Evolutionary conservation across 179 eudicot genomes (phyloP).

Genomic region (Sideroxylon spinosum): DNA sequence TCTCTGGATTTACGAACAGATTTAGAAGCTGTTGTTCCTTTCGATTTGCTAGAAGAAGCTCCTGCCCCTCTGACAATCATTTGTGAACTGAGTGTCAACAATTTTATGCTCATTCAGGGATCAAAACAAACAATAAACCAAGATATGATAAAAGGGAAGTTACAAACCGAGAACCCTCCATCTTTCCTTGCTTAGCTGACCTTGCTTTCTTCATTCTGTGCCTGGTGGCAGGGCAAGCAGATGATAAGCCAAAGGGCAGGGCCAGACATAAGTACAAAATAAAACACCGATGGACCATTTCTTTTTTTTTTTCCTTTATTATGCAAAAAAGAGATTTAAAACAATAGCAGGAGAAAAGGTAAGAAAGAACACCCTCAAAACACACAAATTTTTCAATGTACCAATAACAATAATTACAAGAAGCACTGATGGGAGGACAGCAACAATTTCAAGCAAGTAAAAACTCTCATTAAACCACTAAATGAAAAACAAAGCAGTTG

Average conservation of each 20-base stretch:
- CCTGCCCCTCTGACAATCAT: conserved; percentile 27
- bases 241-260: too few species aligned
- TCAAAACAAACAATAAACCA: background rate
- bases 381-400: background rate
- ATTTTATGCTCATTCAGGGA: background rate
- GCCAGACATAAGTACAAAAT: background rate
- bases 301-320: background rate
- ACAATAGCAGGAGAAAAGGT: background rate
- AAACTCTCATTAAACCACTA: background rate
- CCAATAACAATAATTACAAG: conserved; percentile 7
- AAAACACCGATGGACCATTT: background rate
- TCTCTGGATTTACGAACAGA: conserved; percentile 40
- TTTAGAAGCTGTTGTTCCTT: conserved; percentile 42
- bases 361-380: background rate
- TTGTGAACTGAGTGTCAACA: background rate
- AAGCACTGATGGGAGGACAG: background rate
- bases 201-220: conserved; percentile 55
- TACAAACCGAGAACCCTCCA: conserved; percentile 44
- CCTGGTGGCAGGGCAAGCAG: conserved; percentile 26
- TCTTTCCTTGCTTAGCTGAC: conserved; percentile 40
- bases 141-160: background rate
- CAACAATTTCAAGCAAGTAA: conserved; percentile 2
- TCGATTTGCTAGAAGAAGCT: conserved; percentile 51
- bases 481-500: background rate
- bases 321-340: background rate